Conservation (phyloP, 2,329 filamentous ascomycete species). For the Ascochyta clinopodiicola region DNA sequence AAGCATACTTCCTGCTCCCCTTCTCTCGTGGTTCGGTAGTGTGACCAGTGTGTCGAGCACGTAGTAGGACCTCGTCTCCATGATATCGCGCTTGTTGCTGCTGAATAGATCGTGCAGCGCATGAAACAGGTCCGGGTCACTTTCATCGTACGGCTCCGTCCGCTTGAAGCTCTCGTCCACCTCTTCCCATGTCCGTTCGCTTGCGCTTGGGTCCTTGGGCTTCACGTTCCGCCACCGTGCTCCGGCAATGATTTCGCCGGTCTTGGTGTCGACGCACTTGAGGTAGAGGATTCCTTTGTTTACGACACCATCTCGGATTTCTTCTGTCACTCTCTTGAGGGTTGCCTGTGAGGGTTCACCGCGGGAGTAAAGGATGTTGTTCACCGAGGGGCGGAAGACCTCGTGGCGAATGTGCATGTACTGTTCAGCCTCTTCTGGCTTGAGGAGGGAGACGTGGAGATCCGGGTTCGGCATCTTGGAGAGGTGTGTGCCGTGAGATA, state of each 20-base stretch:
- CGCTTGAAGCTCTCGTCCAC: conserved; percentile 31
- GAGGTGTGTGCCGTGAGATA: neutral
- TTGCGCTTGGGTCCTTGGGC: conserved; percentile 23
- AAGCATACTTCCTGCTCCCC: conserved; percentile 44
- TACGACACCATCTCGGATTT: conserved; percentile 30
- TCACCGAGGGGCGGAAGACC: conserved; percentile 40
- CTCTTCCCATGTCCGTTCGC: conserved; percentile 34
- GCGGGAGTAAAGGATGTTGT: conserved; percentile 44
- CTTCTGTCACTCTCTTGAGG: conserved; percentile 28
- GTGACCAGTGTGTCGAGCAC: conserved; percentile 43
- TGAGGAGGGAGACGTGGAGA: conserved; percentile 37
- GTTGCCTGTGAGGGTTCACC: conserved; percentile 37
- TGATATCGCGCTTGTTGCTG: conserved; percentile 31
- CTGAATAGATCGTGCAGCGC: conserved; percentile 32
- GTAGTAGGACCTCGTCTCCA: conserved; percentile 35
- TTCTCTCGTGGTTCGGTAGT: conserved; percentile 35
- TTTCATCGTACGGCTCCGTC: conserved; percentile 39
- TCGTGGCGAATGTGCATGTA: conserved; percentile 43
- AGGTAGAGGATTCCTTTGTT: conserved; percentile 37
- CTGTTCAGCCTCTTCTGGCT: conserved; percentile 33
- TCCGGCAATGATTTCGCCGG: conserved; percentile 37
- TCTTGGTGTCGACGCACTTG: conserved; percentile 37
- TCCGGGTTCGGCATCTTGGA: conserved; percentile 29
- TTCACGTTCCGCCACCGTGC: conserved; percentile 38
- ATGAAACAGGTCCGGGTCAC: conserved; percentile 30